These are phyloP conservation scores for Osmozyma mogii DNA, from an alignment of 805 yeast genomes.

Conservation along the genomic window DNA sequence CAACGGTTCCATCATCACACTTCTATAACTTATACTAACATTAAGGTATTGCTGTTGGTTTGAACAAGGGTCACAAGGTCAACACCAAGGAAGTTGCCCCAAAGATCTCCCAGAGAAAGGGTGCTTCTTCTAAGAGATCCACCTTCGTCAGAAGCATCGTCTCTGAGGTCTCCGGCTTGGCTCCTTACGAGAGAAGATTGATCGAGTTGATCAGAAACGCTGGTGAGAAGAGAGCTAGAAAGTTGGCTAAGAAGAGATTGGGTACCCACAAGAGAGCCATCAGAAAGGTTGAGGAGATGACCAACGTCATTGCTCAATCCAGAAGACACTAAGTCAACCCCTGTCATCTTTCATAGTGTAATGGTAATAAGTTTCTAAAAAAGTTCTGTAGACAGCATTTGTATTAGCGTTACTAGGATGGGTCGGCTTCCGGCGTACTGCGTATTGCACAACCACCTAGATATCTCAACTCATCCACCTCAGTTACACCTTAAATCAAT, in stretches of 20 bases:
- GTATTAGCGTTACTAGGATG: too few relatives aligned
- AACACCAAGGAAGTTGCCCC: conserved; percentile 68
- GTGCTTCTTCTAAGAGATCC: conserved; percentile 93
- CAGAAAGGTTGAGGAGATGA: conserved; percentile 99
- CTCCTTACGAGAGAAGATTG: conserved; percentile 99
- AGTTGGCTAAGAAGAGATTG: conserved; percentile 99
- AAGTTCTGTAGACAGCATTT: conserved; percentile 1
- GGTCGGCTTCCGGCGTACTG: too few relatives aligned
- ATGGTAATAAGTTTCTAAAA: conserved; percentile 12
- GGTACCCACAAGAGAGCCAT: conserved; percentile 99
- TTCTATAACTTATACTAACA: conserved; percentile 15
- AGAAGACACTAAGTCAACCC: conserved; percentile 69
- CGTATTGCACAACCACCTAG: too few relatives aligned
- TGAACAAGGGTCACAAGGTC: conserved; percentile 99
- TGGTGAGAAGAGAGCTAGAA: conserved; percentile 99
- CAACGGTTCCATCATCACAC: too few relatives aligned
- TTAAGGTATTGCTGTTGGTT: conserved; percentile 91
- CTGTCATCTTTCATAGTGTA: conserved; percentile 9
- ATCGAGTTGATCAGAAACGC: conserved; percentile 99
- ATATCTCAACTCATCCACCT: too few relatives aligned
- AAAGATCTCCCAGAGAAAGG: conserved; percentile 88
- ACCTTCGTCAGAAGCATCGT: conserved; percentile 91
- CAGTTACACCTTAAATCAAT: too few relatives aligned
- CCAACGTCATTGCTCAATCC: conserved; percentile 90
- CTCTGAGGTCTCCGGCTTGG: conserved; percentile 96